Evolutionary conservation across 2,329 filamentous ascomycete species (phyloP), one percentile per base, ranked within the genome.

Genomic region (Neoscytalidium dimidiatum): DNA sequence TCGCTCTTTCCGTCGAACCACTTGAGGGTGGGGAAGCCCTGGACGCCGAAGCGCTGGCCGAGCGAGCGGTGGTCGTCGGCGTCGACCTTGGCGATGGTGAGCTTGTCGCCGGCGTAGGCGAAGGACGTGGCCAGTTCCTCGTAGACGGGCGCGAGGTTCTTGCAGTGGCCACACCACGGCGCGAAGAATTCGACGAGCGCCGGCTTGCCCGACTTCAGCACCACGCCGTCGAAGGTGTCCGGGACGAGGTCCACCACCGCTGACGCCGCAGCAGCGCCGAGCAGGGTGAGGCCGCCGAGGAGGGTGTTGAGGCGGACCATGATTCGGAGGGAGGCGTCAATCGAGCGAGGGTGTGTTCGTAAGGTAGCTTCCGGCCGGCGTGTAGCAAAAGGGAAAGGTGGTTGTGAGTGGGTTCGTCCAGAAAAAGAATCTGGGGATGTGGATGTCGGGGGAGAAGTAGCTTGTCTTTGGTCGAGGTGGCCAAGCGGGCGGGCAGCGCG

Each of bases 131-230:
- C 95, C 48, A 99, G 88, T 77, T 99, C 92, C 78, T 99, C 95
- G 80, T 96, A 99, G 66, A 96, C 84, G 57, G 95, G 96, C 17
- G 95, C 95, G 35, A 99, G 90, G 75, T 83, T 96, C 87, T 98
- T 98, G 92, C 95, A 99, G 85, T 99, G 95, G 33, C 95, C 96
- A 76, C 95, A 99, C 95, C 95, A 99, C 26, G 94, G 94, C 35
- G 95, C 95, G 76, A 96, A 98, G 86, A 99, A 99, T 79, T 98
- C 94, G 72, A 98, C 93, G 28, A 99, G 89, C 0, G 95, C 94
- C 48, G 95, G 94, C 84, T 96, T 98, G 79, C 93, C 93, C 51
- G 92, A 94, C 78, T 96, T 88, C 67, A 97, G 85, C 69, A 97
- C 92, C 64, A 97, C 85, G 53, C 90, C 82, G 83, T 98, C 94